Evolutionary conservation across 768 basidiomycete species (phyloP), one percentile per base, ranked within the genome.

Genomic region (Phanerochaete carnosa): DNA sequence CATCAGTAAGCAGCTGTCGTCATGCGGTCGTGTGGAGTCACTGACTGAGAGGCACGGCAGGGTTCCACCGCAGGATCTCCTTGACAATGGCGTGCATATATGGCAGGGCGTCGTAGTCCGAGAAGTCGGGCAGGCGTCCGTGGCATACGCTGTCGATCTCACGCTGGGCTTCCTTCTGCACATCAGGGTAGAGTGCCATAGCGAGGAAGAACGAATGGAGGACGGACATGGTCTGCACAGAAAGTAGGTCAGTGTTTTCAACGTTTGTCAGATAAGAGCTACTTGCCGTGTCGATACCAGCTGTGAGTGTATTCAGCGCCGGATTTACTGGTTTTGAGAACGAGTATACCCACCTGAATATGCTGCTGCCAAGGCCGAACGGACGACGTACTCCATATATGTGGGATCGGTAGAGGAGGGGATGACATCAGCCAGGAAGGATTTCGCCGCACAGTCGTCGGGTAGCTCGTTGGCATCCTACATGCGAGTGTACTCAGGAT

Each of bases 151-250:
- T 16, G 61, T 75, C 74, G 49, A 75, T 60, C 54, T 75, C 69
- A 15, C 50, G 61, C 37, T 70, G 74, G 3, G 69, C 74, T n/a
- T 53, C 61, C 16, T 45, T 13, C 32, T 68, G 66, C 9, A 72
- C 58, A 3, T 68, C 67, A 39, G 75, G 78, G 65, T 75, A 70
- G 59, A 76, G 70, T 1, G 66, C 62, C 75, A 76, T 76, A 0
- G 74, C 77, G 16, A 76, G 70, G 49, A 77, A 67, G 63, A 76
- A 74, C 9, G 73, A 68, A 1, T 61, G 63, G 23, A 75, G 28
- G 1, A 70, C 64, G 3, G 73, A 71, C 0, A 65, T 60, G 3
- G 71, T 72, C 72, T 75, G 45, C 11, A 29, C 1, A 19, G 28
- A 3, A 7, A 7, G 7, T 32, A 11, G 9, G 52, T 54, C 33